Percentiles rank a stretch among this genome's conserved stretches.
Evolutionary conservation across 1,284 basidiomycete genomes (phyloP).

Genomic region (Fistulinella cinereoalba): DNA sequence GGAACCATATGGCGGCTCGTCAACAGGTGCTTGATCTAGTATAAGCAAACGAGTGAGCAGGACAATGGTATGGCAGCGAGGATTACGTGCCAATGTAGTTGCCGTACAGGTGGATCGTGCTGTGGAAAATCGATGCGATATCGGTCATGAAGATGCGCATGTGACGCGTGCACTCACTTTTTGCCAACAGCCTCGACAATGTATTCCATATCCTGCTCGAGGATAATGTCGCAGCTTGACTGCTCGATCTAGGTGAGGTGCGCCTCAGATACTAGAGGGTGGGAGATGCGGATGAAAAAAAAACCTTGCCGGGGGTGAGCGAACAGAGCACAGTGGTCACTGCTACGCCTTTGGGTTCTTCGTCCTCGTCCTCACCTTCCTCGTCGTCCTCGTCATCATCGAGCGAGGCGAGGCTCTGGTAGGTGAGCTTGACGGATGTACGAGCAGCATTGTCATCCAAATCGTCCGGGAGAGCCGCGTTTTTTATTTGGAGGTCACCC

Average conservation of each 20-base stretch:
- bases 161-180: conserved; percentile 53
- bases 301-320: conserved; percentile 62
- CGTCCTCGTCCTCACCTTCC: conserved; percentile 47
- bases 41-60: neutral
- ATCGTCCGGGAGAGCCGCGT: conserved; percentile 77
- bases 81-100: conserved; percentile 78
- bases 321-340: conserved; percentile 59
- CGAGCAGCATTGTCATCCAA: conserved; percentile 64
- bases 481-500: conserved; percentile 80
- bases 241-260: conserved; percentile 77
- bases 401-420: conserved; percentile 42
- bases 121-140: conserved; percentile 27
- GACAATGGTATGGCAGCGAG: neutral
- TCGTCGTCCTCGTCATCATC: conserved; percentile 52
- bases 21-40: conserved; percentile 48
- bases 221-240: conserved; percentile 69
- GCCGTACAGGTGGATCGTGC: conserved; percentile 83
- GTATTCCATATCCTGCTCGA: conserved; percentile 70
- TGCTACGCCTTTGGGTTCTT: conserved; percentile 39
- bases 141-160: conserved; percentile 2
- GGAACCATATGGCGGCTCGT: conserved; percentile 45
- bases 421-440: conserved; percentile 79
- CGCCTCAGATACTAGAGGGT: conserved; percentile 9
- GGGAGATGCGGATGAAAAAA: neutral
- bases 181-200: conserved; percentile 78